Percentiles rank a stretch among this genome's conserved stretches.
Evolutionary conservation across 2,329 filamentous ascomycete species (phyloP).

Genomic region (Aspergillus novofumigatus): DNA sequence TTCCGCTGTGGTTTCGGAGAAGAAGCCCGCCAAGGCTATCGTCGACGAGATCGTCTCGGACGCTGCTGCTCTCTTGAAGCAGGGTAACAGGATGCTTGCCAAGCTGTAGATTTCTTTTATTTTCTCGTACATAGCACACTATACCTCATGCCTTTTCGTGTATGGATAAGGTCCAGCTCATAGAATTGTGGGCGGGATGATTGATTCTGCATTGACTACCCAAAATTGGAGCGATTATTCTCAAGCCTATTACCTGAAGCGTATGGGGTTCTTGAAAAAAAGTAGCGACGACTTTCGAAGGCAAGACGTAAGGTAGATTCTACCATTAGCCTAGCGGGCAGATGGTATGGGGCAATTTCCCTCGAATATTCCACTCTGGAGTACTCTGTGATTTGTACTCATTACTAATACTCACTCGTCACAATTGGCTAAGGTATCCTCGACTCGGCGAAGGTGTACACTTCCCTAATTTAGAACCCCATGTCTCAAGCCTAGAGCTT

Average conservation of each 20-base stretch:
- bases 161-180: not conserved
- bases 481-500: not conserved
- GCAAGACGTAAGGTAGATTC: not conserved
- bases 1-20: constrained; percentile 87
- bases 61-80: constrained; percentile 66
- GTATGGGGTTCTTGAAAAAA: not conserved
- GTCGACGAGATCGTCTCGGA: constrained; percentile 91
- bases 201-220: not conserved
- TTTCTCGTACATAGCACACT: constrained; percentile 6
- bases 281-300: not conserved
- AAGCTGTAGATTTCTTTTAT: constrained; percentile 57
- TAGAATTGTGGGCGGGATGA: not conserved
- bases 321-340: no score
- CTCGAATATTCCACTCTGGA: not conserved
- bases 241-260: not conserved
- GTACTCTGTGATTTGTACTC: not conserved
- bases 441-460: not conserved
- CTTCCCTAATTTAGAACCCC: not conserved
- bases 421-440: not conserved
- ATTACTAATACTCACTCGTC: not conserved
- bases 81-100: constrained; percentile 62
- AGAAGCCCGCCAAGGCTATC: constrained; percentile 84
- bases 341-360: no score
- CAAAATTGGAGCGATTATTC: not conserved
- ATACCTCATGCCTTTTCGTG: constrained; percentile 1